Evolutionary conservation across 176 grass and related monocot species (phyloP).

Genomic region (Urochloa ruziziensis): DNA sequence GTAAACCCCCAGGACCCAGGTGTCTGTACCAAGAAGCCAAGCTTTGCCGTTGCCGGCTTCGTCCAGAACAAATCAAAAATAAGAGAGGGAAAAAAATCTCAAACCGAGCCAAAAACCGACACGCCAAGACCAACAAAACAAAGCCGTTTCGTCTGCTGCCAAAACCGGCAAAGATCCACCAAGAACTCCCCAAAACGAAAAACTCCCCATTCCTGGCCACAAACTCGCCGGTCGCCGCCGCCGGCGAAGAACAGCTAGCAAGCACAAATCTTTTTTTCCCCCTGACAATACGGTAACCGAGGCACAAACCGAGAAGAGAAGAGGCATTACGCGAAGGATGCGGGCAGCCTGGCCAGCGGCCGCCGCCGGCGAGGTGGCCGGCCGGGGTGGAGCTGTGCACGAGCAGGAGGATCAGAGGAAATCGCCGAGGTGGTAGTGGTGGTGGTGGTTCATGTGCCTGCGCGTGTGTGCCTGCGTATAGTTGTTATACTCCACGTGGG

Average conservation of each 20-base stretch:
- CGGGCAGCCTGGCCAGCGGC: neutral
- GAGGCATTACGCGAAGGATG: constrained; percentile 6
- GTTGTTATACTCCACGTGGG: constrained; percentile 40
- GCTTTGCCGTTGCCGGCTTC: neutral
- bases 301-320: neutral
- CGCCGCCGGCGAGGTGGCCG: neutral
- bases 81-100: neutral
- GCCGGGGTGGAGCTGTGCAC: neutral
- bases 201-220: too few relatives aligned
- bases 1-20: neutral
- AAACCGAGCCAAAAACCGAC: neutral
- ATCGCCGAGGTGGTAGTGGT: neutral
- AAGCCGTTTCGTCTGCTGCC: neutral
- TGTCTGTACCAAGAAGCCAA: constrained; percentile 29
- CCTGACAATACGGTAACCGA: too few relatives aligned
- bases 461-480: constrained; percentile 11
- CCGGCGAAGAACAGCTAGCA: neutral
- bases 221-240: neutral
- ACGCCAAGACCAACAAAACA: neutral
- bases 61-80: neutral
- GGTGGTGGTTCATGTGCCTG: constrained; percentile 18
- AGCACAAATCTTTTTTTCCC: neutral
- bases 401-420: neutral
- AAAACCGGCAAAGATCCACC: constrained; percentile 30
- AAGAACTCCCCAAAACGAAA: neutral